Evolutionary conservation across 805 yeast genomes (phyloP), one percentile per base, ranked within the genome.

Genomic region (Metschnikowia borealis): DNA sequence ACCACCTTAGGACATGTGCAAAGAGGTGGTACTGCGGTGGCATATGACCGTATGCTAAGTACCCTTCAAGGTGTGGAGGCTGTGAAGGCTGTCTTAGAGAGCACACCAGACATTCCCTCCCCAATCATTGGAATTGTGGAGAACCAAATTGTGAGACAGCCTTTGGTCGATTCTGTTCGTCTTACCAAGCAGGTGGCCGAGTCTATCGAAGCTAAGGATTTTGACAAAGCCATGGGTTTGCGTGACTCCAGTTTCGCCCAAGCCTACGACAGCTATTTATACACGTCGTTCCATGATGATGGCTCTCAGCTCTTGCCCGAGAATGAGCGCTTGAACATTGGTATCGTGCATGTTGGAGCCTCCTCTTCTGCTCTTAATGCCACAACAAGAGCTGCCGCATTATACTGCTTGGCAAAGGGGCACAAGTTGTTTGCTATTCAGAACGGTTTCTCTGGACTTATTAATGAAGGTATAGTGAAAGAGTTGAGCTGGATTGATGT

Each of bases 21-120:
- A 77, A 83, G 99, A 72, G 99, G 99, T 74, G 99, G 99, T 69
- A 82, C 96, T 42, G 97, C 99, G 21, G 97, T 91, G 49, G 97
- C 98, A 2, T 89, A 79, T 61, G 99, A 94, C 68, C 82, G 99
- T 65, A 70, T 86, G 64, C 71, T 94, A 60, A 96, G 97, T 37
- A 92, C 99, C 15, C 68, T 92, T 59, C 99, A 94, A 75, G 99
- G 98, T 70, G 97, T 92, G 38, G 98, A 90, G 62, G 98, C 99
- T 7, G 96, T 94, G 18, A 84, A 86, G 53, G 98, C 98, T 1
- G 92, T 94, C 17, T 75, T 94, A 60, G 90, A 86, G 47, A 75
- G 86, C 49, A 89, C 96, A 8, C 96, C 97, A 29, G 85, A 83
- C 0, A 87, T 92, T 3, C 97, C 97, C 37, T 87, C 96, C 10